phyloP scores from a whole-genome alignment of 495 filamentous ascomycete species.

The Daldinia bambusicola region DNA sequence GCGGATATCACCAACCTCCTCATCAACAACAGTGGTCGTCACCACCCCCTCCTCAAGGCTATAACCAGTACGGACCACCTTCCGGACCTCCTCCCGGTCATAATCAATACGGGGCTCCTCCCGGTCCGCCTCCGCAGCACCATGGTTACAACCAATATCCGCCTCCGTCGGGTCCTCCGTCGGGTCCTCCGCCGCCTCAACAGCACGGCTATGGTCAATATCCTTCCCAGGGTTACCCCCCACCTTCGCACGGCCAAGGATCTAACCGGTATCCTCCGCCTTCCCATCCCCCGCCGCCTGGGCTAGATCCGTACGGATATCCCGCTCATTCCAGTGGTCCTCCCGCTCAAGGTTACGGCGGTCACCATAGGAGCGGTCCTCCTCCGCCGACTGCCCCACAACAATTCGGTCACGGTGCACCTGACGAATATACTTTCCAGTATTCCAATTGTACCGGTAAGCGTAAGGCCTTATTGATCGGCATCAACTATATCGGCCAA shows the following conservation, averaged over 20 bases:
- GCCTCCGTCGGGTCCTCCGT: conserved; percentile 27
- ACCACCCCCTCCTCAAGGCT: conserved; percentile 39
- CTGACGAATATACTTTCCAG: conserved; percentile 69
- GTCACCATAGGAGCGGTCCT: conserved; percentile 53
- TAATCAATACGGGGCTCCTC: conserved; percentile 38
- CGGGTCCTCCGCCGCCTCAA: conserved; percentile 26
- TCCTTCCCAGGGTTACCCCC: conserved; percentile 28
- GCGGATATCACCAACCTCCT: conserved; percentile 32
- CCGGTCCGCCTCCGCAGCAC: conserved; percentile 30
- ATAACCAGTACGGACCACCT: conserved; percentile 41
- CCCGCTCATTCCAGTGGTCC: conserved; percentile 43
- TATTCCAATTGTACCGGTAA: conserved; percentile 89
- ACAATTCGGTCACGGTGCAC: conserved; percentile 61
- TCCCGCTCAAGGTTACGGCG: conserved; percentile 42
- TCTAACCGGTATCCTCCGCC: conserved; percentile 50
- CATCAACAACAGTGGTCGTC: conserved; percentile 18
- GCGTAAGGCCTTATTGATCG: conserved; percentile 88
- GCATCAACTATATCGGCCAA: conserved; percentile 94
- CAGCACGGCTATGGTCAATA: conserved; percentile 39
- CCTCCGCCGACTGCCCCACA: conserved; percentile 59
- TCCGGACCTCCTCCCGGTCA: conserved; percentile 43
- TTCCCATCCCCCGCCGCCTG: conserved; percentile 47
- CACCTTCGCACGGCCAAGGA: conserved; percentile 46
- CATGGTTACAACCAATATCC: conserved; percentile 45
- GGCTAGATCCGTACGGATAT: conserved; percentile 54